phyloP scores from a whole-genome alignment of 129 eudicot species.

The Rutidosis leptorrhynchoides region DNA sequence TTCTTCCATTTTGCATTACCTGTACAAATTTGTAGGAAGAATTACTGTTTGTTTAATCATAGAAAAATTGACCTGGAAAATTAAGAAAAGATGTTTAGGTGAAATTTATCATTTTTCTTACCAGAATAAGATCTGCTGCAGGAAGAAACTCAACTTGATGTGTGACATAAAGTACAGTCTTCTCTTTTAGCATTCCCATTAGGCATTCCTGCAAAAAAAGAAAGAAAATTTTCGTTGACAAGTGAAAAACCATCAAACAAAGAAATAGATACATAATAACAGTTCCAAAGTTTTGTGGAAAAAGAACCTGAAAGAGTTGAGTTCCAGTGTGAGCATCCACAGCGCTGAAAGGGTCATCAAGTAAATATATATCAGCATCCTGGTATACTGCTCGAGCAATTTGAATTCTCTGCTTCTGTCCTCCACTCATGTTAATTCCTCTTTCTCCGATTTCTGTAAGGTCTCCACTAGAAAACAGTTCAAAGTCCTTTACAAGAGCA shows the following conservation, averaged over 20 bases:
- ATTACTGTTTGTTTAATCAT: neutral
- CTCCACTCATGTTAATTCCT: conserved; percentile 99
- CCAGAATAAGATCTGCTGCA: conserved; percentile 97
- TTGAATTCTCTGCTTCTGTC: conserved; percentile 96
- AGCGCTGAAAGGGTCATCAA: conserved; percentile 97
- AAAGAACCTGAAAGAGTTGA: conserved; percentile 78
- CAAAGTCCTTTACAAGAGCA: conserved; percentile 83
- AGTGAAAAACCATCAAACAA: too few relatives aligned
- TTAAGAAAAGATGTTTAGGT: too few relatives aligned
- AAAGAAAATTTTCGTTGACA: too few relatives aligned
- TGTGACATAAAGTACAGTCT: conserved; percentile 85
- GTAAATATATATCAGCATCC: conserved; percentile 92
- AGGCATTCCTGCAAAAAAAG: too few relatives aligned
- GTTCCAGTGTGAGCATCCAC: conserved; percentile 99
- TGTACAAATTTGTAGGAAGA: too few relatives aligned
- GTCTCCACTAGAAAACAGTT: conserved; percentile 81
- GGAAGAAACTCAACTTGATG: conserved; percentile 99
- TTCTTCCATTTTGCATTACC: conserved; percentile 97
- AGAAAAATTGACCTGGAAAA: neutral
- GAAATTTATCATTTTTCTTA: too few relatives aligned
- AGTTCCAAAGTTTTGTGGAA: too few relatives aligned
- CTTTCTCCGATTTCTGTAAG: conserved; percentile 93
- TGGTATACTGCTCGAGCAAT: conserved; percentile 98
- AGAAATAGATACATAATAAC: too few relatives aligned
- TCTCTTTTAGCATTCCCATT: conserved; percentile 78